Conservation (phyloP, 148 eudicot genomes). For the Agrostemma githago region DNA sequence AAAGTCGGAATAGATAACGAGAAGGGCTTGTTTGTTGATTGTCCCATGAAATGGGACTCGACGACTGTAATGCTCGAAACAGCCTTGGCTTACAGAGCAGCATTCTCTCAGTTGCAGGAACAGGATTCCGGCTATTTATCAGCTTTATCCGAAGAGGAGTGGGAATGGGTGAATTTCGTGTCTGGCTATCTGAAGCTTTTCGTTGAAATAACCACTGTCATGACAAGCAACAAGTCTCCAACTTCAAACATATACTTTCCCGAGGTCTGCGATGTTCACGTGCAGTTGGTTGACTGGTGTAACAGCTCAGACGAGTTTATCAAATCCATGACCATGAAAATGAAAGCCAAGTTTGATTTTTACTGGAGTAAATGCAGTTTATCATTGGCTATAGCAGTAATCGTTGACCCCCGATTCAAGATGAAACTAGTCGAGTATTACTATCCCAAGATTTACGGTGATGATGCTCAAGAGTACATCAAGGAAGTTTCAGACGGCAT, state of each 20-base stretch:
- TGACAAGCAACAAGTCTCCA: conserved; percentile 51
- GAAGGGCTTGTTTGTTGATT: conserved; percentile 57
- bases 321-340: conserved; percentile 60
- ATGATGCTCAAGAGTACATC: conserved; percentile 50
- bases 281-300: conserved; percentile 82
- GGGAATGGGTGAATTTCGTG: conserved; percentile 70
- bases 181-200: conserved; percentile 65
- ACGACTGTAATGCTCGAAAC: conserved; percentile 85
- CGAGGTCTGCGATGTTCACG: conserved; percentile 76
- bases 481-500: conserved; percentile 64
- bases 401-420: conserved; percentile 89
- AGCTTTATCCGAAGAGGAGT: conserved; percentile 61
- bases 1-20: conserved; percentile 60
- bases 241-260: conserved; percentile 87
- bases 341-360: conserved; percentile 67
- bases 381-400: conserved; percentile 77
- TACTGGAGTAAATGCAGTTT: conserved; percentile 81
- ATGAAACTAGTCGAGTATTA: conserved; percentile 93
- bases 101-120: conserved; percentile 57
- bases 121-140: conserved; percentile 55
- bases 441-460: conserved; percentile 66
- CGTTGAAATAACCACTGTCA: conserved; percentile 57
- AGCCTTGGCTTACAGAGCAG: conserved; percentile 65
- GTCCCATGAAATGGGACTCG: conserved; percentile 68
- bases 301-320: conserved; percentile 68